These are phyloP conservation scores for Sugiyamaella valdiviana DNA, from an alignment of 805 yeast genomes.

Conservation along the genomic window DNA sequence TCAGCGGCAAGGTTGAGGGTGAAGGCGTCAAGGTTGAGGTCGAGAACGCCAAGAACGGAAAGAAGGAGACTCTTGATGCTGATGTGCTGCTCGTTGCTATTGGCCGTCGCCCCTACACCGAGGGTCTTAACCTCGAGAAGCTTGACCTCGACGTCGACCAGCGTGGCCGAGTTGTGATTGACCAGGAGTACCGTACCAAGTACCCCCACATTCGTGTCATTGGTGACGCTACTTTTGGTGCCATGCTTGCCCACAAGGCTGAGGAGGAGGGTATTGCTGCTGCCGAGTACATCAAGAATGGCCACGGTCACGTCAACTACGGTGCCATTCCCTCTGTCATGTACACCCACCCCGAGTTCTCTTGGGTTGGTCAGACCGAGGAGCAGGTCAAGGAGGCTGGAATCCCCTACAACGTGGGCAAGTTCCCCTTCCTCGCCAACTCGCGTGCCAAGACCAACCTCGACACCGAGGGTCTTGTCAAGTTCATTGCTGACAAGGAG, in stretches of 20 bases:
- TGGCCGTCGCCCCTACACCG: constrained; percentile 97
- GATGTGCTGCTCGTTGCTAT: constrained; percentile 95
- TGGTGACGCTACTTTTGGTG: constrained; percentile 98
- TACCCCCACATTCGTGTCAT: constrained; percentile 90
- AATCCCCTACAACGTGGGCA: constrained; percentile 86
- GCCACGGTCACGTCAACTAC: constrained; percentile 97
- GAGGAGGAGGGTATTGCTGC: constrained; percentile 99
- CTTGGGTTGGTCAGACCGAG: constrained; percentile 98
- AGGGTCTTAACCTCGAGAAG: constrained; percentile 81
- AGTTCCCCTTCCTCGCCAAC: constrained; percentile 98
- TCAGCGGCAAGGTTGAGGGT: constrained; percentile 80
- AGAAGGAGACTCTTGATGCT: constrained; percentile 71
- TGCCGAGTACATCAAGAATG: constrained; percentile 85
- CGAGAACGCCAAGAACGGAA: constrained; percentile 84
- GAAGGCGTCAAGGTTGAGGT: constrained; percentile 80
- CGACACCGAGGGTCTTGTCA: constrained; percentile 97
- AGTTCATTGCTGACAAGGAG: constrained; percentile 91
- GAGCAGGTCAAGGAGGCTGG: constrained; percentile 91
- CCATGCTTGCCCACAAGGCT: constrained; percentile 99
- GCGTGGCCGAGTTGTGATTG: constrained; percentile 90
- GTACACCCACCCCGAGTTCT: constrained; percentile 99
- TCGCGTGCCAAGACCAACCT: constrained; percentile 98
- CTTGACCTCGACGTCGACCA: constrained; percentile 87
- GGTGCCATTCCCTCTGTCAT: constrained; percentile 96
- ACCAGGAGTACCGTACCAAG: constrained; percentile 87